Evolutionary conservation across 2,329 filamentous ascomycete species (phyloP), one percentile per base, ranked within the genome.

Genomic region (Talaromyces sp.): DNA sequence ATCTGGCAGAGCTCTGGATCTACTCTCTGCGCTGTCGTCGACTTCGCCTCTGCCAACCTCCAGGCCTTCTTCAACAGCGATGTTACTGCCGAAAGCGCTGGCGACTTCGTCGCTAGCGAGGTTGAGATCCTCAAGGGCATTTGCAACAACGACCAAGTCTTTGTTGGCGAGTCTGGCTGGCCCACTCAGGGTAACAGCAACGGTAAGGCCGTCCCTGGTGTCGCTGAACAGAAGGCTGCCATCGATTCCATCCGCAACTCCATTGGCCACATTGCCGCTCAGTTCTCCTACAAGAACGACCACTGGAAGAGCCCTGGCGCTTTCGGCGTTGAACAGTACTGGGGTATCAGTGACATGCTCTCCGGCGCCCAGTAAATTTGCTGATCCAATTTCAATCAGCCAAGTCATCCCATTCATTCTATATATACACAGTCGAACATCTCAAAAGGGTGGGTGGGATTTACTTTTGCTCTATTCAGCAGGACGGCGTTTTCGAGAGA

Each of bases 31-130:
- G 67, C 69, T 36, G 82, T 81, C 67, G 81, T 97, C 60, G 91
- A 96, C 70, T 79, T 95, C 61, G 82, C 90, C 37, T 89, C 87
- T 75, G 86, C 85, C 75, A 96, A 97, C 82, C 85, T 95, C 69
- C 92, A 97, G 80, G 86, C 92, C 65, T 97, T 89, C 88, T 97
- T 97, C 88, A 95, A 95, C 81, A 71, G 84, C 46, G 78, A 82
- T 59, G 81, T 87, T 63, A 70, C 76, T 22, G 83, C 91, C 61
- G 68, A 75, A 3, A 69, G 82, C 53, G 91, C 92, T 57, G 93
- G 93, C 71, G 72, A 78, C 54, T 97, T 97, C 73, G 89, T 92
- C 66, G 77, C 80, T 64, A 70, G 80, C 66, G 86, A 96, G 81
- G 83, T 96, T 63, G 77, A 84, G 48, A 80, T 89, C 63, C 85